phyloP scores from a whole-genome alignment of 2,329 filamentous ascomycete genomes.

The Diaporthe australafricana region DNA sequence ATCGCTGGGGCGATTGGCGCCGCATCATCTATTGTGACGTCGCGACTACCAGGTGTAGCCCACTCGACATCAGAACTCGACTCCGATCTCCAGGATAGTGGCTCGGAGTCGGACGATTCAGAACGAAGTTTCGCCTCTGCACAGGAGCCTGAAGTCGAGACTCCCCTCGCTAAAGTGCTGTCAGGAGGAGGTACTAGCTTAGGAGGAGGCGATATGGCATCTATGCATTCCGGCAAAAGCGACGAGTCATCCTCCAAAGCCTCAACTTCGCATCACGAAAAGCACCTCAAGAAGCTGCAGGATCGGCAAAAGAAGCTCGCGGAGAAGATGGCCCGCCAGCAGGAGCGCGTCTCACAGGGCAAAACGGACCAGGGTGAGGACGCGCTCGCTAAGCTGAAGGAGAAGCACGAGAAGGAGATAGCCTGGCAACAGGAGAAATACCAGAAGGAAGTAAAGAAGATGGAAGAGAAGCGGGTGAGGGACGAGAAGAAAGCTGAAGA shows the following conservation, averaged over 20 bases:
- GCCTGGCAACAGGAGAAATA: conserved; percentile 76
- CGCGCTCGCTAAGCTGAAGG: conserved; percentile 66
- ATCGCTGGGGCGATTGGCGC: conserved; percentile 64
- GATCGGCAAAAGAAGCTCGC: conserved; percentile 71
- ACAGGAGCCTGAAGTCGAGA: conserved; percentile 50
- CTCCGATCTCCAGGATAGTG: conserved; percentile 41
- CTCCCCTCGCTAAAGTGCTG: conserved; percentile 36
- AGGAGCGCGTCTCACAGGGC: conserved; percentile 57
- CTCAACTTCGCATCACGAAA: conserved; percentile 61
- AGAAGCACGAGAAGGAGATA: conserved; percentile 72
- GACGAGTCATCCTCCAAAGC: conserved; percentile 51
- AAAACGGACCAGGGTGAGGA: conserved; percentile 49
- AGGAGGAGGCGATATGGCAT: conserved; percentile 38
- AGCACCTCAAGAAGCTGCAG: conserved; percentile 73
- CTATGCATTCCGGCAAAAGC: conserved; percentile 49
- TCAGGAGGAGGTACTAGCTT: not conserved
- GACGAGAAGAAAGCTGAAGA: conserved; percentile 72
- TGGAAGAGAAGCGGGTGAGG: conserved; percentile 71
- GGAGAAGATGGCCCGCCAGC: conserved; percentile 69
- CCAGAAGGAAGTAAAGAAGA: conserved; percentile 70
- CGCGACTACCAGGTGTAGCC: conserved; percentile 49
- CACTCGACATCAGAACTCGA: conserved; percentile 46
- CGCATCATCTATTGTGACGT: conserved; percentile 60
- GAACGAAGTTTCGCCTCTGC: conserved; percentile 63
- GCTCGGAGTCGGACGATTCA: conserved; percentile 56